Conservation (phyloP, 805 yeast species). For the Starmerella apicola region DNA sequence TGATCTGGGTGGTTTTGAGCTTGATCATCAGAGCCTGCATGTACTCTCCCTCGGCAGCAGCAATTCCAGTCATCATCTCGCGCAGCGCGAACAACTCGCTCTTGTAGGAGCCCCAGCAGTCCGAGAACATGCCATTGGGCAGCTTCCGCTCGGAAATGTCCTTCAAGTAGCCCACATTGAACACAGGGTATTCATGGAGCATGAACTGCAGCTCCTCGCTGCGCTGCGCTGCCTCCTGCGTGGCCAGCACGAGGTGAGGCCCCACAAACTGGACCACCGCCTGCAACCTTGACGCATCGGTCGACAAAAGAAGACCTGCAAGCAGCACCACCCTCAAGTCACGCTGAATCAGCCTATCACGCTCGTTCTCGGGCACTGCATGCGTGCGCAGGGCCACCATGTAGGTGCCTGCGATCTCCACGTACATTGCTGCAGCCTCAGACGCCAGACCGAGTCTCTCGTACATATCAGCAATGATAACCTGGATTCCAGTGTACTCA, state of each 20-base stretch:
- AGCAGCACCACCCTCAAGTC: conserved; percentile 60
- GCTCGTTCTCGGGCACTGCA: conserved; percentile 29
- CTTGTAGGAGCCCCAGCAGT: conserved; percentile 33
- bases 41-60: conserved; percentile 56
- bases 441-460: conserved; percentile 50
- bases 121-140: conserved; percentile 9
- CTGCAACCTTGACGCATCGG: conserved; percentile 10
- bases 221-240: conserved; percentile 41
- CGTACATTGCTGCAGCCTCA: conserved; percentile 56
- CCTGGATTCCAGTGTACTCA: conserved; percentile 81
- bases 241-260: conserved; percentile 53
- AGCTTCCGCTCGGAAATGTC: conserved; percentile 11
- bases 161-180: conserved; percentile 13
- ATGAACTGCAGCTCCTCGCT: conserved; percentile 22
- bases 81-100: conserved; percentile 69
- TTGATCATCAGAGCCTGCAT: conserved; percentile 49
- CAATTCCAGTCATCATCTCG: conserved; percentile 61
- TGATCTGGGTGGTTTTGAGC: conserved; percentile 52
- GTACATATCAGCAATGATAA: conserved; percentile 78
- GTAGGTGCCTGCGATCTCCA: conserved; percentile 45
- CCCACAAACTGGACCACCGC: conserved; percentile 36
- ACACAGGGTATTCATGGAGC: conserved; percentile 10
- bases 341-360: conserved; percentile 54
- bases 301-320: conserved; percentile 36
- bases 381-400: conserved; percentile 41